phyloP scores from a whole-genome alignment of 768 basidiomycete species.

The Mycena vitilis region DNA sequence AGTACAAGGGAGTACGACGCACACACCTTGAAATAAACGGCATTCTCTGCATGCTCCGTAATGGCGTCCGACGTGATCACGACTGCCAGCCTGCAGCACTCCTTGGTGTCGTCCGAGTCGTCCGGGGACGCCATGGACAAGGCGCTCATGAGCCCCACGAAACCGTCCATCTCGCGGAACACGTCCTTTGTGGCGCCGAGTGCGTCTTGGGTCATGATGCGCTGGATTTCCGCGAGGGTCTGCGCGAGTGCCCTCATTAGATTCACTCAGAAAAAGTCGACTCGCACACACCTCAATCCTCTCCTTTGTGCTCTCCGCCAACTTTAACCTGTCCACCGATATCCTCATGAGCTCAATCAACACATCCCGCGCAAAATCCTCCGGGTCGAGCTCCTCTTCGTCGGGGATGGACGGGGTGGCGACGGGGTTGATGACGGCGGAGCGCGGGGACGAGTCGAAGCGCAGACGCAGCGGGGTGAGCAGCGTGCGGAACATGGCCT shows the following conservation, averaged over 20 bases:
- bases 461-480: constrained; percentile 68
- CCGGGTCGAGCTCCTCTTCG: constrained; percentile 61
- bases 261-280: too few relatives aligned
- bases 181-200: constrained; percentile 70
- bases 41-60: constrained; percentile 64
- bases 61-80: constrained; percentile 74
- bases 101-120: constrained; percentile 51
- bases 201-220: constrained; percentile 73
- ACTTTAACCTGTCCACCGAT: constrained; percentile 76
- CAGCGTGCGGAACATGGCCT: constrained; percentile 67
- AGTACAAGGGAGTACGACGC: too few relatives aligned
- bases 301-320: constrained; percentile 56
- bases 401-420: constrained; percentile 36
- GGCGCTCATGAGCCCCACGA: constrained; percentile 78
- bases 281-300: constrained; percentile 70
- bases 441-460: constrained; percentile 59
- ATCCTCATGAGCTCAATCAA: constrained; percentile 77
- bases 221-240: constrained; percentile 75
- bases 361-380: constrained; percentile 81
- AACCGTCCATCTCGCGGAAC: constrained; percentile 87
- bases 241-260: too few relatives aligned
- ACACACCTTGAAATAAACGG: constrained; percentile 65
- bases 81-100: constrained; percentile 72
- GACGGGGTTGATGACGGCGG: constrained; percentile 38
- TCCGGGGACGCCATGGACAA: constrained; percentile 63